Evolutionary conservation across 1,284 basidiomycete species (phyloP).

Genomic region (Apiotrichum mycotoxinovorans): DNA sequence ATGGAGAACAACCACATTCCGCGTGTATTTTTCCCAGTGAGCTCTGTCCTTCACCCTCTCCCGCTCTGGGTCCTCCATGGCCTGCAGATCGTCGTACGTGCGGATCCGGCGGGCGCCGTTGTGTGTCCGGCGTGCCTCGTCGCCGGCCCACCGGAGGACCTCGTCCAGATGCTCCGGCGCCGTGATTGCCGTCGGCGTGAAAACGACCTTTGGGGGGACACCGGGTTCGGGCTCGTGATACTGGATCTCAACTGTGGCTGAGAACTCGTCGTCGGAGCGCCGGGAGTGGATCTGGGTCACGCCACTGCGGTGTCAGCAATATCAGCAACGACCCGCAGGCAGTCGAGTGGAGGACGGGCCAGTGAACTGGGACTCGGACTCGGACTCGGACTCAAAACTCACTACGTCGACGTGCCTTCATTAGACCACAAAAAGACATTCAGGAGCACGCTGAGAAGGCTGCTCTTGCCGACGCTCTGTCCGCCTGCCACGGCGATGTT

Average conservation of each 20-base stretch:
- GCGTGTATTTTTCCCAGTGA: conserved; percentile 13
- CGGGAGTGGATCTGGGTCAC: conserved; percentile 26
- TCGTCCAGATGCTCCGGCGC: conserved; percentile 5
- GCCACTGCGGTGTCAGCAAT: conserved; percentile 20
- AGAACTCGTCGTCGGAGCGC: conserved; percentile 4
- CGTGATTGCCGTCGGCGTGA: conserved; percentile 2
- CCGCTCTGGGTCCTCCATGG: neutral
- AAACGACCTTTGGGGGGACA: neutral
- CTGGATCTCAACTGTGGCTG: conserved; percentile 19
- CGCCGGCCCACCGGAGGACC: conserved; percentile 15
- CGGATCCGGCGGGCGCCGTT: conserved; percentile 9
- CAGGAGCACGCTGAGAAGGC: conserved; percentile 19
- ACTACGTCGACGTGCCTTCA: conserved; percentile 22
- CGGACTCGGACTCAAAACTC: neutral
- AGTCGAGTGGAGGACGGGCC: no score
- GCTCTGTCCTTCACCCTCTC: neutral
- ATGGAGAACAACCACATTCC: conserved; percentile 26
- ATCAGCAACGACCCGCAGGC: no score
- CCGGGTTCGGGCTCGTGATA: neutral
- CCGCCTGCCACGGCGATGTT: conserved; percentile 24
- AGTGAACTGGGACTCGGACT: no score
- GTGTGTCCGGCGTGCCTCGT: conserved; percentile 22
- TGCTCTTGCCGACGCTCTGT: conserved; percentile 32
- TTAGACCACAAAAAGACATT: conserved; percentile 21
- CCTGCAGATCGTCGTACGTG: conserved; percentile 1